Evolutionary conservation across 1,139 yeast genomes (phyloP), one percentile per base, ranked within the genome.

Genomic region (Insectozyma bohioensis): DNA sequence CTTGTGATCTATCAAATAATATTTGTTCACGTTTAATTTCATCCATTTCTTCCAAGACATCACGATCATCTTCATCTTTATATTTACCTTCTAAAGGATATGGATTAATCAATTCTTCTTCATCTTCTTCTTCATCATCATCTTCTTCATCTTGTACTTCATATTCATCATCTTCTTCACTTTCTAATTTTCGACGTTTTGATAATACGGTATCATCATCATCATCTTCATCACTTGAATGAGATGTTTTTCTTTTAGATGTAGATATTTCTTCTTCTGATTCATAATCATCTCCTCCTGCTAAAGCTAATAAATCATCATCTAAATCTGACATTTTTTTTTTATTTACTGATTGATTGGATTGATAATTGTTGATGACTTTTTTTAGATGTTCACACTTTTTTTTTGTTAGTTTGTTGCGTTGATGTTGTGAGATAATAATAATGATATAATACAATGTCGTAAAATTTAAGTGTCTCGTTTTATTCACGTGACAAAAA

Each of bases 1-100:
- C 95, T 58, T 88, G 96, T 5, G 86, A 76, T 59, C 99, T 85
- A 40, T 92, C 97, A 49, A 86, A 94, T 40, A 92, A 73, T 38
- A 87, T 77, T 47, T 85, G 81, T 65, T 92, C 98, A 51, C 97
- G 80, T 50, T 85, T 85, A 56, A 92, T 78, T 67, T 94, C 98
- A 39, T 92, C 95, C 80, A 92, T 73, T 1, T 72, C 70, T 50
- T 82, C 80, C 44, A 92, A 65, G 32, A 53, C 54, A 5, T 65
- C 79, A 40, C 87, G 72, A 58, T 94, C 99, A 6, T 67, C 71
- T 39, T 81, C 95, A 57, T 88, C 85, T 50, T 80, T 85, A 64
- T 81, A 92, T 52, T 87, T 87, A 11, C 95, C 95, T 54, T 88
- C 97, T 37, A 92, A 62, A 2, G 98, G 98, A 56, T 90, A 92